Conservation (phyloP, 176 grass and related monocot species). For the Musa itinerans region DNA sequence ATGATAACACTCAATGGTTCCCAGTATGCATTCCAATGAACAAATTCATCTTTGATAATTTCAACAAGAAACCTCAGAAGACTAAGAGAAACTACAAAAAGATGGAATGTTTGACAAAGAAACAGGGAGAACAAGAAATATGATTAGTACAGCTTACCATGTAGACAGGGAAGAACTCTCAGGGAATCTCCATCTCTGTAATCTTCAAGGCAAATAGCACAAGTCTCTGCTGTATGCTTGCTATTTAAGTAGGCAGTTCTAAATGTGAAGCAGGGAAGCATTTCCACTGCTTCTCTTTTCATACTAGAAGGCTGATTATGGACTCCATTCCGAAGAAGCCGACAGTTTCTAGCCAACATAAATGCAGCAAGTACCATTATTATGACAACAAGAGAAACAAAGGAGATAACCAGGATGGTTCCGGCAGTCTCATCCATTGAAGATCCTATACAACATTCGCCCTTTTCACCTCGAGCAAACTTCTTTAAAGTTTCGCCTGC, state of each 20-base stretch:
- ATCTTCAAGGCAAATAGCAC: slow-evolving; percentile 82
- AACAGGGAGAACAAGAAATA: neutral
- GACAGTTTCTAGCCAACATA: slow-evolving; percentile 83
- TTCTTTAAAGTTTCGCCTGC: slow-evolving; percentile 67
- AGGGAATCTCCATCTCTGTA: slow-evolving; percentile 67
- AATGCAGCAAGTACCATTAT: slow-evolving; percentile 76
- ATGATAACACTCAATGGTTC: neutral
- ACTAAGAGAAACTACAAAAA: neutral
- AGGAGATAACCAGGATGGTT: slow-evolving; percentile 82
- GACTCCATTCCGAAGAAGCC: slow-evolving; percentile 45
- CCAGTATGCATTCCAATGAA: neutral
- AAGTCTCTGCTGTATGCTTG: slow-evolving; percentile 43
- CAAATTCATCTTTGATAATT: neutral
- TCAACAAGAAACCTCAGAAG: no score
- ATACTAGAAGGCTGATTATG: slow-evolving; percentile 44
- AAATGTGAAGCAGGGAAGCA: slow-evolving; percentile 48
- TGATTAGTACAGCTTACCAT: slow-evolving; percentile 45
- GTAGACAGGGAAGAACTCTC: slow-evolving; percentile 71
- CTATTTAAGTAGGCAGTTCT: slow-evolving; percentile 32
- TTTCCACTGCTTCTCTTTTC: slow-evolving; percentile 67
- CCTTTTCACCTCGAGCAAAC: slow-evolving; percentile 48
- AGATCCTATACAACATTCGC: slow-evolving; percentile 72
- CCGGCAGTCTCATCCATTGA: slow-evolving; percentile 76
- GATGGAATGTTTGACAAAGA: slow-evolving; percentile 1
- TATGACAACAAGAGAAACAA: slow-evolving; percentile 76